phyloP scores from a whole-genome alignment of 116 monocot species.

The Papilionanthe hybrid region DNA sequence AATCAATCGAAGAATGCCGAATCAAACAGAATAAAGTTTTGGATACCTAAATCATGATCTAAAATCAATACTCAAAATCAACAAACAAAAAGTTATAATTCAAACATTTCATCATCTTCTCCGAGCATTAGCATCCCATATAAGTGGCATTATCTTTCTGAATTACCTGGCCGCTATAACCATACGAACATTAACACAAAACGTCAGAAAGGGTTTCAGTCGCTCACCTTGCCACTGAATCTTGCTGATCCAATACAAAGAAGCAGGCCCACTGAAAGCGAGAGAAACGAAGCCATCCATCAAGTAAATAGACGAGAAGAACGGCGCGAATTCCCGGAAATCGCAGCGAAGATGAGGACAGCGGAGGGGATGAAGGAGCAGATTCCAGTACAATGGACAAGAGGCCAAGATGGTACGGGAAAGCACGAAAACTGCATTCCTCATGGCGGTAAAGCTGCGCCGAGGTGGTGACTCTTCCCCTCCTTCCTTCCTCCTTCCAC shows the following conservation, averaged over 20 bases:
- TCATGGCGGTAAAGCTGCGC: background rate
- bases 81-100: background rate
- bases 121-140: background rate
- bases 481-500: background rate
- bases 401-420: background rate
- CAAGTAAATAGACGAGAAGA: conserved; percentile 6
- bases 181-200: background rate
- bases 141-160: background rate
- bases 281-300: background rate
- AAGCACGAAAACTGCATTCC: conserved; percentile 6
- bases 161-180: background rate
- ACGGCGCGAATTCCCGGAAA: background rate
- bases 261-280: background rate
- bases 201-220: background rate
- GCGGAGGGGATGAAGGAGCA: background rate
- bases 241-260: background rate
- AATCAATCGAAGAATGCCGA: no score
- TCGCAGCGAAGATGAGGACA: conserved; percentile 1
- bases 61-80: background rate
- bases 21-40: no score
- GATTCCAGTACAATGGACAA: background rate
- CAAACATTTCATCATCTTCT: background rate
- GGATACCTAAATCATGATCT: background rate
- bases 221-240: background rate
- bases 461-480: background rate